These are phyloP conservation scores for Elsinoe ampelina DNA, from an alignment of 2,329 filamentous ascomycete species.

Conservation along the genomic window DNA sequence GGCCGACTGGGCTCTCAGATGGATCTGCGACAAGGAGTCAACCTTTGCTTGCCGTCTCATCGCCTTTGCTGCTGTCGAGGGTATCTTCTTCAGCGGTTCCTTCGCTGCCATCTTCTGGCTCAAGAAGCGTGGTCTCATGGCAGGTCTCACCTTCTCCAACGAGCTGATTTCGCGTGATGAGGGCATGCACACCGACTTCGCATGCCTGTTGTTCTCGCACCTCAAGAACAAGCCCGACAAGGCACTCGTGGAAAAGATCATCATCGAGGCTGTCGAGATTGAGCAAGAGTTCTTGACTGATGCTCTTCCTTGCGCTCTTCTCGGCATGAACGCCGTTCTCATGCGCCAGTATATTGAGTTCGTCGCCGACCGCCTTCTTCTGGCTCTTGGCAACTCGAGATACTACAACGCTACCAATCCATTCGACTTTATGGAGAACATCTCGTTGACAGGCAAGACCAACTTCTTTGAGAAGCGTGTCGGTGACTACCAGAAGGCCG, in stretches of 20 bases:
- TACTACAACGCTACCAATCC: constrained; percentile 88
- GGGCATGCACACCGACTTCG: constrained; percentile 98
- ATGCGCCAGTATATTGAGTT: constrained; percentile 99
- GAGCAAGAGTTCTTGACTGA: constrained; percentile 98
- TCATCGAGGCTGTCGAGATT: constrained; percentile 85
- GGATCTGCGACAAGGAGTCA: constrained; percentile 89
- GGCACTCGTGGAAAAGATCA: constrained; percentile 74
- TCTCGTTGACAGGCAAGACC: constrained; percentile 96
- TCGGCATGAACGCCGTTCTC: constrained; percentile 93
- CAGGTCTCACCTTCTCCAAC: constrained; percentile 97
- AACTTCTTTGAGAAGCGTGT: constrained; percentile 99
- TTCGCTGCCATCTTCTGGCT: constrained; percentile 99
- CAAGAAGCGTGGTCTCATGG: constrained; percentile 99
- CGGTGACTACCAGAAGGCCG: constrained; percentile 98
- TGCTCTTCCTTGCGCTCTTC: constrained; percentile 80
- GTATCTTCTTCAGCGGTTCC: constrained; percentile 98
- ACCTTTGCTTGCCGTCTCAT: constrained; percentile 93
- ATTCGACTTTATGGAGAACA: constrained; percentile 99
- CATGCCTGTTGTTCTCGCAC: constrained; percentile 95
- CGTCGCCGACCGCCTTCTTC: constrained; percentile 86
- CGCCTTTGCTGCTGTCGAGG: constrained; percentile 94
- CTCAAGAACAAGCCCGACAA: constrained; percentile 83
- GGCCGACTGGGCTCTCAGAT: constrained; percentile 92
- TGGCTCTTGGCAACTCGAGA: constrained; percentile 90
- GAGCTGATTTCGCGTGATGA: constrained; percentile 99